Evolutionary conservation across 148 eudicot genomes (phyloP), one percentile per base, ranked within the genome.

Genomic region (Amaranthus hypochondriacus): DNA sequence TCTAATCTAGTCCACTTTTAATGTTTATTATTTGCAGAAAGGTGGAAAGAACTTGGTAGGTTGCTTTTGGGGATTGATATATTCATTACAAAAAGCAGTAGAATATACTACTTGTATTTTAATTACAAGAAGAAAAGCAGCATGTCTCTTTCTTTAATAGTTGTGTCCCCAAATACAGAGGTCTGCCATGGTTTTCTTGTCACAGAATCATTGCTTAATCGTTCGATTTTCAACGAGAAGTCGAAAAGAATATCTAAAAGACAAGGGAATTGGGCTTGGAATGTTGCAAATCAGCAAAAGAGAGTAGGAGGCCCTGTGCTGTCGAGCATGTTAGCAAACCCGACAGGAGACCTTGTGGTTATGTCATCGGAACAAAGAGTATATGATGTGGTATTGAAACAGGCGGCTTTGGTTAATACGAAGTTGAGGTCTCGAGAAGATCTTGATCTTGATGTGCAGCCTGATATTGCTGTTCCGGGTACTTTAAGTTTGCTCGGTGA

Each of bases 311-410:
- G 83, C 9, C 68, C 81, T 28, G 85, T 85, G 58, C 62, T 75
- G 28, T 87, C 97, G 15, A 92, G 92, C 83, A 70, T 85, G 81
- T 85, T 87, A 49, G 98, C 87, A 2, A 87, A 83, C 74, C 90
- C 97, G 2, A 84, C 90, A 7, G 96, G 89, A 61, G 99, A 92
- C 53, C 73, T 92, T 77, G 81, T 83, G 0, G 56, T 83, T 44
- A 72, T 76, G 73, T 76, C 99, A 4, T 89, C 99, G 0, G 99
- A 95, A 81, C 91, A 90, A 72, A 92, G 83, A 84, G 97, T 92
- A 13, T 95, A 95, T 75, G 92, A 95, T 76, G 99, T 92, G 77
- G 97, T 95, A 1, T 70, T 92, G 74, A 95, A 90, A 79, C 99
- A 95, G 76, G 97, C 99, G 5, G 96, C 99, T 7, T 76, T 95